Evolutionary conservation across 1,139 yeast genomes (phyloP), one percentile per base, ranked within the genome.

Genomic region (Trichomonascaceae sp.): DNA sequence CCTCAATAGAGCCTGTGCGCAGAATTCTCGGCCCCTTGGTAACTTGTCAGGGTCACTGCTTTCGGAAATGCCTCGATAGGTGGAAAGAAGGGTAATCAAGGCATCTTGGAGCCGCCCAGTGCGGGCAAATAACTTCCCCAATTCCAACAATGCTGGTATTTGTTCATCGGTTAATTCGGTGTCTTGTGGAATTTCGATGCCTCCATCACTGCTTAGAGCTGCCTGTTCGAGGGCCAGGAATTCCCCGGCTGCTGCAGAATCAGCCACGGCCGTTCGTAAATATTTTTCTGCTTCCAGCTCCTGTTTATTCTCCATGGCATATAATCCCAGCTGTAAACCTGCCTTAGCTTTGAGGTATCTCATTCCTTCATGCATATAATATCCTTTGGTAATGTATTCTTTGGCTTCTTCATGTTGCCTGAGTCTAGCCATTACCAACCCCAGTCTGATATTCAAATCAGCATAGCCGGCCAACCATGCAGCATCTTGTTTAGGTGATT

Each of bases 241-340:
- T 36, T 46, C 44, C 7, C 52, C 53, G 13, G 52, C 51, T 9
- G 56, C 55, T 8, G 49, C 49, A 5, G 59, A 53, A 76, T 77
- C 77, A 36, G 69, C 70, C 15, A 81, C 65, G 1, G 81, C 71
- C 49, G 81, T 70, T 46, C 72, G 61, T 49, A 79, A 67, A 53
- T 75, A 74, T 3, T 57, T 49, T 32, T 75, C 72, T 43, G 76
- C 74, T 17, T 67, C 69, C 2, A 60, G 51, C 45, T 61, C 61
- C 18, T 55, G 52, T 10, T 52, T 48, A 7, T 61, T 65, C 20
- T 50, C 45, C 53, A 58, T 30, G 57, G 55, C 55, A 55, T 62
- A 49, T 61, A 62, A 50, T 57, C 65, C 58, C 50, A 65, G 61
- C 61, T 63, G 65, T 52, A 63, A 57, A 6, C 64, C 58, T 38